phyloP scores from a whole-genome alignment of 2,329 filamentous ascomycete genomes.

The Venturia carpophila region DNA sequence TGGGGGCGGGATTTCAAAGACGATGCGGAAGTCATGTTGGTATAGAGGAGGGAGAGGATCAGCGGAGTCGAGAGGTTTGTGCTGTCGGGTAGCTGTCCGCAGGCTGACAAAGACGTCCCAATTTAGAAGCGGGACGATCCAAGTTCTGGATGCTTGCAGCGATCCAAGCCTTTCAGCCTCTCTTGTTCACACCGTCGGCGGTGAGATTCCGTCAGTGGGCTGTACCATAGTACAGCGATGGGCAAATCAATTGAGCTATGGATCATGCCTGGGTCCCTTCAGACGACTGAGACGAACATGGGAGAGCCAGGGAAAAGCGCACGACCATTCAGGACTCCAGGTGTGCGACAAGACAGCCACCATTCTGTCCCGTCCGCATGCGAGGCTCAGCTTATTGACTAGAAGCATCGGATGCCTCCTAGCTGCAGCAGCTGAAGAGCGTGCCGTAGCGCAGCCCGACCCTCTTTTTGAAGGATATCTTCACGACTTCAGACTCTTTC shows the following conservation, averaged over 20 bases:
- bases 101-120: background rate
- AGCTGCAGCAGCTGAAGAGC: background rate
- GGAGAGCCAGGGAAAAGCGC: background rate
- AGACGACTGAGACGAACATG: too few relatives aligned
- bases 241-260: background rate
- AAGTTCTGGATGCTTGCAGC: background rate
- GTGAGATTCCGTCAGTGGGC: background rate
- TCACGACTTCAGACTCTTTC: background rate
- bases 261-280: too few relatives aligned
- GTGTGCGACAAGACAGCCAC: background rate
- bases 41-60: too few relatives aligned
- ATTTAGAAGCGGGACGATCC: background rate
- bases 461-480: background rate
- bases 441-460: background rate
- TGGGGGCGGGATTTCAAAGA: too few relatives aligned
- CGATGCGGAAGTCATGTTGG: too few relatives aligned
- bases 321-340: background rate
- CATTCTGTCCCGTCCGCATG: background rate
- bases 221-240: background rate
- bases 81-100: too few relatives aligned
- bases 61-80: too few relatives aligned
- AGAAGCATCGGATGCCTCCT: background rate
- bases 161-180: constrained; percentile 6
- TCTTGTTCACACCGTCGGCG: background rate
- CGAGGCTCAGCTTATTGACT: background rate